phyloP scores from a whole-genome alignment of 176 grass and related monocot genomes.

The Triticum aestivum region IWGSC_CS_RefSeq_v2.1 NC_057807.1:54113880-54114379 shows the following conservation, averaged over 20 bases:
- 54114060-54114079: slow-evolving; percentile 27
- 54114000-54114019: background rate
- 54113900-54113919: slow-evolving; percentile 12
- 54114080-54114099: slow-evolving; percentile 30
- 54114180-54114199: slow-evolving; percentile 15
- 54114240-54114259: slow-evolving; percentile 22
- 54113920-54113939: background rate
- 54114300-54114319: slow-evolving; percentile 34
- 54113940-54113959: slow-evolving; percentile 2
- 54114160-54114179: slow-evolving; percentile 10
- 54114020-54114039: background rate
- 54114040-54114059: background rate
- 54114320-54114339: slow-evolving; percentile 52
- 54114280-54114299: background rate
- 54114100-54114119: slow-evolving; percentile 43
- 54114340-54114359: slow-evolving; percentile 44
- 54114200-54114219: slow-evolving; percentile 37
- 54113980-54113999: background rate
- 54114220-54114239: slow-evolving; percentile 29
- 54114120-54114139: slow-evolving; percentile 23
- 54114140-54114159: background rate
- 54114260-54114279: slow-evolving; percentile 33
- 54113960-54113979: background rate
- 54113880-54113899: slow-evolving; percentile 11
- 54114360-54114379: slow-evolving; percentile 55